Conservation (phyloP, 208 protist genomes). For the Trypanosoma cruzi region DNA sequence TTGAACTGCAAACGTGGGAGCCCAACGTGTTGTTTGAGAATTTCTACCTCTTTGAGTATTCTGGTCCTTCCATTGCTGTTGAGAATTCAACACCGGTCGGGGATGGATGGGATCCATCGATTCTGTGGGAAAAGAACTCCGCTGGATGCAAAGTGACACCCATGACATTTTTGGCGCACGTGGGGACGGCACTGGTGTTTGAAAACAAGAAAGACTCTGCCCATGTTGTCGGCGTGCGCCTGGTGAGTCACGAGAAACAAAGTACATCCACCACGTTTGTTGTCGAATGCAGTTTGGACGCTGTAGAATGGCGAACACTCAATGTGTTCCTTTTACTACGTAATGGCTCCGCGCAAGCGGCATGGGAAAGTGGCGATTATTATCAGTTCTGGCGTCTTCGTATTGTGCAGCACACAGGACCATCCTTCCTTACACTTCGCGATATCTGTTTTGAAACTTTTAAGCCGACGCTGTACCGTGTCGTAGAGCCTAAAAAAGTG, state of each 20-base stretch:
- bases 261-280: conserved; percentile 33
- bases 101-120: conserved; percentile 14
- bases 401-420: conserved; percentile 31
- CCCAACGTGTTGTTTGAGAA: conserved; percentile 23
- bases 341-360: conserved; percentile 9
- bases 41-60: conserved; percentile 37
- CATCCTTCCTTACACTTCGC: conserved; percentile 10
- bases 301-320: conserved; percentile 26
- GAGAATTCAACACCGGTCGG: conserved; percentile 4
- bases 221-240: conserved; percentile 36
- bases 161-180: conserved; percentile 20
- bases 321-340: conserved; percentile 27
- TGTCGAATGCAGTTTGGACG: conserved; percentile 56
- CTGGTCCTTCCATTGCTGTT: conserved; percentile 34
- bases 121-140: conserved; percentile 22
- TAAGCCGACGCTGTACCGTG: conserved; percentile 25
- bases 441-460: conserved; percentile 24
- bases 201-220: conserved; percentile 26
- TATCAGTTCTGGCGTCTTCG: conserved; percentile 57
- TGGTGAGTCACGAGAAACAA: conserved; percentile 15
- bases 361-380: conserved; percentile 33
- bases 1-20: conserved; percentile 33
- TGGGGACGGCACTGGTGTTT: conserved; percentile 27
- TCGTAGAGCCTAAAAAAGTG: conserved; percentile 6
- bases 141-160: conserved; percentile 5